Percentiles rank a stretch among this genome's conserved stretches.
Evolutionary conservation across 2,329 filamentous ascomycete species (phyloP).

Genomic region (Colletotrichum costaricense): DNA sequence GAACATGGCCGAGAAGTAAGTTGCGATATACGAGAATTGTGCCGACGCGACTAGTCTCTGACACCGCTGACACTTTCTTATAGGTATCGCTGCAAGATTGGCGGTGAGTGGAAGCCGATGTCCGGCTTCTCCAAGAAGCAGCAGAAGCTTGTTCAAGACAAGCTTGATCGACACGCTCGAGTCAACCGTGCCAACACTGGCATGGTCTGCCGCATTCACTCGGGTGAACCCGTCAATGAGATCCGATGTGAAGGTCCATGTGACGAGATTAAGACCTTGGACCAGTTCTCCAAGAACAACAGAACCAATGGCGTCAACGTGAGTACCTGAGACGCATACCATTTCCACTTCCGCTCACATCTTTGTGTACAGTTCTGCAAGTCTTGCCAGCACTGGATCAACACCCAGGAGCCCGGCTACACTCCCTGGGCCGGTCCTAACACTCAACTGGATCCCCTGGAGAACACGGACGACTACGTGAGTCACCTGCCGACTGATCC

Average conservation of each 20-base stretch:
- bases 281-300: slow-evolving; percentile 45
- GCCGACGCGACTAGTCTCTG: background rate
- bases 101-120: slow-evolving; percentile 49
- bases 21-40: background rate
- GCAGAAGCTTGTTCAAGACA: slow-evolving; percentile 40
- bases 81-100: slow-evolving; percentile 49
- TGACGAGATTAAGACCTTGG: slow-evolving; percentile 39
- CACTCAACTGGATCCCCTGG: slow-evolving; percentile 6
- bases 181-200: slow-evolving; percentile 46
- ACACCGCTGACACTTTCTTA: slow-evolving; percentile 1
- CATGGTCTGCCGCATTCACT: slow-evolving; percentile 51
- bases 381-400: slow-evolving; percentile 49
- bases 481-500: slow-evolving; percentile 15
- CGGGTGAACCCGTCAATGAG: slow-evolving; percentile 39
- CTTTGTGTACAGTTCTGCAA: slow-evolving; percentile 44
- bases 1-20: slow-evolving; percentile 16
- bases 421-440: slow-evolving; percentile 26
- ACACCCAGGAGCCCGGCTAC: slow-evolving; percentile 47
- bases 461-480: slow-evolving; percentile 15
- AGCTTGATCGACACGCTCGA: slow-evolving; percentile 21
- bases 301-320: slow-evolving; percentile 45
- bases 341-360: background rate
- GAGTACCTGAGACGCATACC: slow-evolving; percentile 23
- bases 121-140: slow-evolving; percentile 47
- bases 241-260: slow-evolving; percentile 47